Evolutionary conservation across 176 grass and related monocot genomes (phyloP).

Genomic region (Microstegium vimineum): DNA sequence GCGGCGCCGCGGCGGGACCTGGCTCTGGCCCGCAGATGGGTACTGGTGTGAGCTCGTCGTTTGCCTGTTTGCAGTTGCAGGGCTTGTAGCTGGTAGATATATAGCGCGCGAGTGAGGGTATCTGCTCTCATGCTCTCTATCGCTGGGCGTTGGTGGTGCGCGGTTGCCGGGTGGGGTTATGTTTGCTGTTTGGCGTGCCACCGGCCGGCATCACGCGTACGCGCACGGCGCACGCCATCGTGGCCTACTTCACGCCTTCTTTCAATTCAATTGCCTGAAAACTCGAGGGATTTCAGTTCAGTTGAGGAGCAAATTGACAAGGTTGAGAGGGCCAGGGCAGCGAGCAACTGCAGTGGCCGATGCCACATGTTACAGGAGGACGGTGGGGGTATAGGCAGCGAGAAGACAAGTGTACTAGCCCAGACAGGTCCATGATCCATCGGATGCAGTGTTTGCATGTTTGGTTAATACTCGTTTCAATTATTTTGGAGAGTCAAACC

Average conservation of each 20-base stretch:
- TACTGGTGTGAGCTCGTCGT: background rate
- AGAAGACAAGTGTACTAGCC: no score
- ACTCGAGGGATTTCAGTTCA: background rate
- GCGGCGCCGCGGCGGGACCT: background rate
- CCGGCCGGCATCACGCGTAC: background rate
- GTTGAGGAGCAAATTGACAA: background rate
- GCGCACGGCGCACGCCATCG: background rate
- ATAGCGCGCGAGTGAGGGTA: background rate
- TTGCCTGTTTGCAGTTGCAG: background rate
- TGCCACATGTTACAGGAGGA: no score
- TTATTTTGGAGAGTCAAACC: no score
- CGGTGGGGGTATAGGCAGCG: no score
- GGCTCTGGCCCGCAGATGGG: background rate
- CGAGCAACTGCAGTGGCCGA: no score
- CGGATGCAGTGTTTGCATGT: no score
- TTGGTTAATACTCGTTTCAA: no score
- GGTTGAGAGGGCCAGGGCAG: no score
- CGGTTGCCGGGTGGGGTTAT: background rate
- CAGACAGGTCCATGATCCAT: no score
- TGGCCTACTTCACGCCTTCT: background rate
- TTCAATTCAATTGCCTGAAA: background rate
- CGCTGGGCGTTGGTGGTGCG: background rate
- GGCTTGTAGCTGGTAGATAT: background rate
- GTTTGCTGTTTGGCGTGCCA: background rate
- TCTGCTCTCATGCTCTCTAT: no score